A percentile compares a stretch with the other conserved stretches of the same genome.
phyloP scores from a whole-genome alignment of 345 rosid species.

The Syzygium grande region DNA sequence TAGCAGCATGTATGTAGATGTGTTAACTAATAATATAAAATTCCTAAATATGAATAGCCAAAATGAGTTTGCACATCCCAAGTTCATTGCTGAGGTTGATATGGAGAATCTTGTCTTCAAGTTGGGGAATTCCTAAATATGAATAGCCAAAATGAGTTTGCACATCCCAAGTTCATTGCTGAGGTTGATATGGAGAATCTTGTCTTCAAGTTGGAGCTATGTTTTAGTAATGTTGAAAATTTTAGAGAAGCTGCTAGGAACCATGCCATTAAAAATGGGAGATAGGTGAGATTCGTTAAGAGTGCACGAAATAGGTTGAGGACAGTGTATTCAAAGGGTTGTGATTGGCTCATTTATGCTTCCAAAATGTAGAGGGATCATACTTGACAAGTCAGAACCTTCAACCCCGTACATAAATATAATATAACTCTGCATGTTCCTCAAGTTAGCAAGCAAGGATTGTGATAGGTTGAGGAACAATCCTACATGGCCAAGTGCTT shows the following conservation, averaged over 20 bases:
- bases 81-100: no score
- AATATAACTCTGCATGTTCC: neutral
- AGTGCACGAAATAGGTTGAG: no score
- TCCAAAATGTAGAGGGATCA: neutral
- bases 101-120: neutral
- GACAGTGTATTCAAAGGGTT: neutral
- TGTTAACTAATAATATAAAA: rapidly evolving
- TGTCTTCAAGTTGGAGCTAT: neutral
- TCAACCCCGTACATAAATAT: neutral
- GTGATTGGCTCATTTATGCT: neutral
- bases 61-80: no score
- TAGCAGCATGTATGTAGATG: neutral
- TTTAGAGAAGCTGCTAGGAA: neutral
- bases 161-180: no score
- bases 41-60: no score
- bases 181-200: no score
- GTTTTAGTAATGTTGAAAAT: neutral
- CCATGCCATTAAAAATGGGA: neutral
- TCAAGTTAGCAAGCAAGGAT: neutral
- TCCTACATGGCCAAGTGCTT: neutral
- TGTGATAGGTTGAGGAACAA: neutral
- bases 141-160: no score
- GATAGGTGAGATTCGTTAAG: neutral
- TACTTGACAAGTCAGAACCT: neutral
- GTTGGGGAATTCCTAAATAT: neutral